A percentile compares a stretch with the other conserved stretches of the same genome.
phyloP scores from a whole-genome alignment of 2,329 filamentous ascomycete genomes.

The Arthrobotrys pseudoclavata region DNA sequence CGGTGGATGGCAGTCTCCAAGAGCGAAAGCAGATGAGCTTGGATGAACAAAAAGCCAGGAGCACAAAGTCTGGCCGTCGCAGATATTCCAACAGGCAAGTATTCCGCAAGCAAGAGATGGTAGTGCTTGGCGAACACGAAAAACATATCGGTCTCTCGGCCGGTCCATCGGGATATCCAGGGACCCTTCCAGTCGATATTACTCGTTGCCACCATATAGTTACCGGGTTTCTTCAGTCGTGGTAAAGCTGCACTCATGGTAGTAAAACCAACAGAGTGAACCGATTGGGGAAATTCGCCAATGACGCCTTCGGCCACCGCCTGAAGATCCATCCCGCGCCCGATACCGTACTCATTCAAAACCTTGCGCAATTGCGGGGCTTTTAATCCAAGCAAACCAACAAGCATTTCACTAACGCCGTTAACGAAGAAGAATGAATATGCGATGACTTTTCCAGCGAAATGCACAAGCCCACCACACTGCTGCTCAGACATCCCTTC shows the following conservation, averaged over 20 bases:
- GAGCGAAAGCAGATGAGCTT: conserved; percentile 83
- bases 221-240: conserved; percentile 75
- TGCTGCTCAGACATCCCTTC: conserved; percentile 88
- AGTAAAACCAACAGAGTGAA: conserved; percentile 74
- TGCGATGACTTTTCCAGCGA: conserved; percentile 89
- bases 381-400: conserved; percentile 82
- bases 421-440: conserved; percentile 95
- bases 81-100: conserved; percentile 70
- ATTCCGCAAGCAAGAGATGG: conserved; percentile 82
- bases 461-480: conserved; percentile 77
- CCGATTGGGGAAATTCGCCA: conserved; percentile 66
- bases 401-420: conserved; percentile 84
- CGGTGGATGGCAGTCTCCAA: conserved; percentile 88
- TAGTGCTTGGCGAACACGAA: conserved; percentile 93
- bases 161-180: conserved; percentile 88
- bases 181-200: conserved; percentile 86
- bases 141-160: conserved; percentile 87
- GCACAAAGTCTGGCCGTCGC: conserved; percentile 70
- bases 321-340: conserved; percentile 68
- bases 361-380: conserved; percentile 78
- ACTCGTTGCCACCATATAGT: conserved; percentile 53
- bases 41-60: conserved; percentile 83
- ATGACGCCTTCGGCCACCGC: conserved; percentile 64
- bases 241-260: conserved; percentile 74
- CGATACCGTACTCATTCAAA: conserved; percentile 77